Evolutionary conservation across 140 eudicot genomes (phyloP), one percentile per base, ranked within the genome.

Genomic region (Bidens hawaiensis): DNA sequence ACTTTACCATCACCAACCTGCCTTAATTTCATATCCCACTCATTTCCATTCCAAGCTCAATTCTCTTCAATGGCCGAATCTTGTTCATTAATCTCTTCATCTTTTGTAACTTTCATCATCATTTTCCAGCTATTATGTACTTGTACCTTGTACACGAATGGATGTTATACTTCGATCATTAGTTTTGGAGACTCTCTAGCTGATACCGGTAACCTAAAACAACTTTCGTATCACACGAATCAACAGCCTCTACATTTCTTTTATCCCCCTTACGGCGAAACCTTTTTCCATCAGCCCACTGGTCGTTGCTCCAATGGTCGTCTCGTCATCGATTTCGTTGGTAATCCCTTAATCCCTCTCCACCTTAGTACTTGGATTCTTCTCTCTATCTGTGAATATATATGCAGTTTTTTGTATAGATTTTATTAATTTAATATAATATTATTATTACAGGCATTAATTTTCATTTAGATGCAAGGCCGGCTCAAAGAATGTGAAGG

Each of bases 271-370:
- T 80, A 80, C 16, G 82, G 82, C 0, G 67, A 72, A 64, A 62
- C 76, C 5, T 80, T 53, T 72, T 80, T 81, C 8, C 71, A 68
- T 28, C 30, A 9, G 15, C 81, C 87, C 19, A 73, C 81, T 2
- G 87, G 83, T 6, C 83, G 87, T 18, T 77, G 73, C 64, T 81
- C 87, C 48, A 76, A 81, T 26, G 87, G 83, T 14, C 79, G 79
- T 27, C 80, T 81, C 46, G 49, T 81, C 42, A 69, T 81, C 13
- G 86, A 81, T 65, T 77, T 72, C 48, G 46, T 81, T 41, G 82
- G 86, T 81, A 76, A 48, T 16, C 38, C 6, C 14, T 28, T n/a
- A n/a, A n/a, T n/a, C n/a, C n/a, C 27, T 24, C 54, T 41, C n/a
- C 12, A 43, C 54, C 12, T 41, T 34, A 6, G 42, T 33, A 5